Evolutionary conservation across 306 rosid species (phyloP), one percentile per base, ranked within the genome.

Genomic region (Betula pendula): DNA sequence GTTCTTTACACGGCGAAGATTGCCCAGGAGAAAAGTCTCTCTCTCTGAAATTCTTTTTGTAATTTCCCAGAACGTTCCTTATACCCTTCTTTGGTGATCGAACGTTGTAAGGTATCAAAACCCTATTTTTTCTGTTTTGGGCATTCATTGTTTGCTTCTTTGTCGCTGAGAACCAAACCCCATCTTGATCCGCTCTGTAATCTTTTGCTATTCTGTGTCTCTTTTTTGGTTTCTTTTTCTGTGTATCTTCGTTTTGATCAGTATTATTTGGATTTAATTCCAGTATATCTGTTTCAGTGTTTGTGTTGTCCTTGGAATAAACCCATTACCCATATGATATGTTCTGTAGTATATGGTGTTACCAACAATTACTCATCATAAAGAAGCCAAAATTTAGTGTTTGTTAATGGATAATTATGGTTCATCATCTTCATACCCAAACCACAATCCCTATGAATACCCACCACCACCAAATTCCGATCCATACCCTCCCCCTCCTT

Each of bases 391-490:
- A 75, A 19, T 44, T 51, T 40, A 76, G 56, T 68, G 56, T 56
- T 49, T 51, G 5, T 65, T 52, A 7, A 88, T 88, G 91, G 88
- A 88, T 40, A 85, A 81, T 76, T 59, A 83, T 69, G 91, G 91
- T 60, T 79, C 87, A 73, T 79, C 86, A 22, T 70, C 84, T 29
- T 67, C 89, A 43, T 78, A 85, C 62, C 82, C 88, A 5, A 81
- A 86, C 62, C 83, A 77, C 48, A 74, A 83, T 75, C 80, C 87
- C 42, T 82, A 82, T 72, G 63, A 72, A 59, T 84, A 87, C 80
- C 82, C 24, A 38, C 70, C 70, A 33, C 79, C 75, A 68, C 75
- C 75, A 77, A 35, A n/a, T 59, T 25, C 75, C 40, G 74, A 77
- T 68, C 81, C 82, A 27, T 72, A 77, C 48, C 78, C 50, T 8